phyloP scores from a whole-genome alignment of 2,329 filamentous ascomycete genomes.

The Acrodontium crateriforme region DNA sequence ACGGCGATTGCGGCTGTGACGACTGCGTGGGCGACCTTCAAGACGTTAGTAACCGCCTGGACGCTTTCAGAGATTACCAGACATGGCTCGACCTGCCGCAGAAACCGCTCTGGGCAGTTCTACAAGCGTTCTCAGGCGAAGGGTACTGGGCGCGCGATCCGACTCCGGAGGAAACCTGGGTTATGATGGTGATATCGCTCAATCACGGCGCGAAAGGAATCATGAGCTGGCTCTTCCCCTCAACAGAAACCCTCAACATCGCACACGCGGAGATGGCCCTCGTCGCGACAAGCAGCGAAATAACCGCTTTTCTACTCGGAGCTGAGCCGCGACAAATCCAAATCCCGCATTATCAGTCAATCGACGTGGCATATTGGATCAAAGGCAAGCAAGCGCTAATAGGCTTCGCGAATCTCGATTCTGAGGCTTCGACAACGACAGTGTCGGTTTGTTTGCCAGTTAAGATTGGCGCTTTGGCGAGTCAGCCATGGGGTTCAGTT shows the following conservation, averaged over 20 bases:
- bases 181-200: slow-evolving; percentile 34
- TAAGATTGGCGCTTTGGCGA: slow-evolving; percentile 4
- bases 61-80: slow-evolving; percentile 29
- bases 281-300: slow-evolving; percentile 22
- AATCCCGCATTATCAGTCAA: slow-evolving; percentile 3
- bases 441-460: slow-evolving; percentile 10
- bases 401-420: slow-evolving; percentile 10
- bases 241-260: slow-evolving; percentile 19
- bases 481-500: slow-evolving; percentile 13
- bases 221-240: slow-evolving; percentile 37
- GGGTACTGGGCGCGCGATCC: slow-evolving; percentile 36
- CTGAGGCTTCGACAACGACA: slow-evolving; percentile 1
- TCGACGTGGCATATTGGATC: slow-evolving; percentile 15
- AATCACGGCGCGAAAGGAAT: slow-evolving; percentile 39
- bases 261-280: slow-evolving; percentile 26
- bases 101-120: slow-evolving; percentile 37
- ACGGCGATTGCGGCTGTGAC: slow-evolving; percentile 51
- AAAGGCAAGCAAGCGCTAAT: slow-evolving; percentile 8
- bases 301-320: slow-evolving; percentile 27
- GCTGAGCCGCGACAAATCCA: slow-evolving; percentile 13
- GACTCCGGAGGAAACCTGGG: slow-evolving; percentile 31
- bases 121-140: slow-evolving; percentile 36
- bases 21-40: slow-evolving; percentile 40
- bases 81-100: slow-evolving; percentile 22
- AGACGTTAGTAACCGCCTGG: slow-evolving; percentile 37